phyloP scores from a whole-genome alignment of 352 stramenopile species.

The Phytophthora vignae region DNA sequence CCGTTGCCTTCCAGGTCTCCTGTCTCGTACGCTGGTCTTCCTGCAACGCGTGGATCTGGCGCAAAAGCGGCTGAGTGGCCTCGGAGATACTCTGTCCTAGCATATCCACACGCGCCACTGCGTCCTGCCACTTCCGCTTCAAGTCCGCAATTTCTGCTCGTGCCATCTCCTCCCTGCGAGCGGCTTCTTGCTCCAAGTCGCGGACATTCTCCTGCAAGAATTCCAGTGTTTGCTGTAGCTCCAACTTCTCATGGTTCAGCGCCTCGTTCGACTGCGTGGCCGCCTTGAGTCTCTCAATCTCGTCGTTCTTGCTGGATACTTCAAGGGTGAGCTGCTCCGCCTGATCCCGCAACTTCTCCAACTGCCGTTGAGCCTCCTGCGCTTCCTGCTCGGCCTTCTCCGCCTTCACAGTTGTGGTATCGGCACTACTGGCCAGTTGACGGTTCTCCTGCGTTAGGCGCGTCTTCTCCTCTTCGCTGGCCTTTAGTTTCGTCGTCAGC shows the following conservation, averaged over 20 bases:
- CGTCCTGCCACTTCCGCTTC: constrained; percentile 86
- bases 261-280: constrained; percentile 56
- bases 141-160: constrained; percentile 61
- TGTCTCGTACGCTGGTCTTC: constrained; percentile 70
- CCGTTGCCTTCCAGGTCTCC: constrained; percentile 63
- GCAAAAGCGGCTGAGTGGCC: constrained; percentile 77
- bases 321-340: constrained; percentile 39
- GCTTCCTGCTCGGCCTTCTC: constrained; percentile 40
- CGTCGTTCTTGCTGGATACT: constrained; percentile 45
- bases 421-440: constrained; percentile 30
- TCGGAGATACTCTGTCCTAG: constrained; percentile 75
- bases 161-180: constrained; percentile 68
- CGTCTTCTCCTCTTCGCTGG: constrained; percentile 61
- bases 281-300: constrained; percentile 53
- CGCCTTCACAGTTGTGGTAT: constrained; percentile 41
- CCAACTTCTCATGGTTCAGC: constrained; percentile 57
- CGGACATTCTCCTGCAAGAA: constrained; percentile 67
- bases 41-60: constrained; percentile 74
- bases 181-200: constrained; percentile 62
- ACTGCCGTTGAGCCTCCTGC: constrained; percentile 21
- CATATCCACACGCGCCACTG: constrained; percentile 68
- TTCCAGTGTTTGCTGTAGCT: constrained; percentile 68
- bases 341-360: constrained; percentile 35
- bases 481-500: constrained; percentile 52
- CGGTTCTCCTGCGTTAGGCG: constrained; percentile 48